phyloP scores from a whole-genome alignment of 2,329 filamentous ascomycete genomes.

The Ophiostoma triangulosporum region DNA sequence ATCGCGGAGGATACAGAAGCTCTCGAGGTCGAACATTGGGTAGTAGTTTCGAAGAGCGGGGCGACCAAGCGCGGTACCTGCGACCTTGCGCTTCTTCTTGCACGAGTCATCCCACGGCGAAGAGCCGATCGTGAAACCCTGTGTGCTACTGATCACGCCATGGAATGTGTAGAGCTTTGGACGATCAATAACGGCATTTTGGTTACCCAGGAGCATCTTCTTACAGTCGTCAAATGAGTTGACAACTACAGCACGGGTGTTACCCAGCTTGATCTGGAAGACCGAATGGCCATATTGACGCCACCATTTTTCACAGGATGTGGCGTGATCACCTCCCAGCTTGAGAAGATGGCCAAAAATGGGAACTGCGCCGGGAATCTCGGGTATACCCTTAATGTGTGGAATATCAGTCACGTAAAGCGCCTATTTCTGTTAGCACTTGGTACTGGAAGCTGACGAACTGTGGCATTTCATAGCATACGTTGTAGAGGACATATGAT shows the following conservation, averaged over 20 bases:
- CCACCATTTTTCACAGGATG: constrained; percentile 40
- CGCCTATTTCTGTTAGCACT: not conserved
- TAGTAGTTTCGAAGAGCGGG: constrained; percentile 60
- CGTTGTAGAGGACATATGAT: constrained; percentile 8
- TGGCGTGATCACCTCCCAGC: constrained; percentile 43
- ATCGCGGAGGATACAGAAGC: constrained; percentile 57
- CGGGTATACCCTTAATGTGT: constrained; percentile 47
- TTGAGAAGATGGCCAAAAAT: constrained; percentile 51
- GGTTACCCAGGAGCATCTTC: constrained; percentile 65
- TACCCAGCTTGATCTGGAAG: constrained; percentile 56
- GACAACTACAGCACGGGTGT: constrained; percentile 60
- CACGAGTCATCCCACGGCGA: constrained; percentile 76
- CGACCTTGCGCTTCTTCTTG: constrained; percentile 63
- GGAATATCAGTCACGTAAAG: constrained; percentile 39
- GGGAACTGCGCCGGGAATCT: constrained; percentile 43
- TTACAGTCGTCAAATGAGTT: constrained; percentile 66
- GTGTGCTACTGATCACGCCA: constrained; percentile 60
- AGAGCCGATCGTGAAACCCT: constrained; percentile 72
- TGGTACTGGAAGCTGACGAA: not conserved
- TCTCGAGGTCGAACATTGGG: constrained; percentile 70
- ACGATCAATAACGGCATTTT: constrained; percentile 63
- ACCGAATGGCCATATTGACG: constrained; percentile 45
- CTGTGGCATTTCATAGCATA: not conserved
- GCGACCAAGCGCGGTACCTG: constrained; percentile 63
- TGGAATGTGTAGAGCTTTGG: constrained; percentile 74